These are phyloP conservation scores for Rutstroemia sp. DNA, from an alignment of 2,329 filamentous ascomycete species.

Conservation along the genomic window DNA sequence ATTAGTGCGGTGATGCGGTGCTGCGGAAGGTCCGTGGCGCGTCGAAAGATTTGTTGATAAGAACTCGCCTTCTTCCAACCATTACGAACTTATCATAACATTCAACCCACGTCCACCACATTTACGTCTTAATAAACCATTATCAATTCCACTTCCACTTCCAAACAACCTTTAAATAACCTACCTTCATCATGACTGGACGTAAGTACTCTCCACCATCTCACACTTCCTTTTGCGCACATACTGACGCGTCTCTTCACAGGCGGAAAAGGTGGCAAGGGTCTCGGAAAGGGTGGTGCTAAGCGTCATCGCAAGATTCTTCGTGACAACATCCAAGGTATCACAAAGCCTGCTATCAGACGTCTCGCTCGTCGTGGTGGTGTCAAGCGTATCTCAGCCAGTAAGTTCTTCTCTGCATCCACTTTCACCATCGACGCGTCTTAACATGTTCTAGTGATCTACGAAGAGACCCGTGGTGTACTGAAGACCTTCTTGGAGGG, in stretches of 20 bases:
- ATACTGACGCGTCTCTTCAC: slow-evolving; percentile 22
- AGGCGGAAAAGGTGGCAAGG: slow-evolving; percentile 68
- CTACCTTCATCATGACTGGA: slow-evolving; percentile 47
- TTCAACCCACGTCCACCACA: not conserved
- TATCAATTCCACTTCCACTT: not conserved
- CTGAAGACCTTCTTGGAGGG: slow-evolving; percentile 79
- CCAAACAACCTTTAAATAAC: slow-evolving; percentile 1
- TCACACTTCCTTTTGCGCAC: not conserved
- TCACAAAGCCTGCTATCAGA: slow-evolving; percentile 96
- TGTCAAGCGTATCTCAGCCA: slow-evolving; percentile 99
- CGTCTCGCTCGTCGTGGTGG: slow-evolving; percentile 98
- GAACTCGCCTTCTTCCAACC: slow-evolving; percentile 11
- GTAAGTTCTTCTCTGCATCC: slow-evolving; percentile 37
- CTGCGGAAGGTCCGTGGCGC: slow-evolving; percentile 19
- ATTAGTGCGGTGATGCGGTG: slow-evolving; percentile 20
- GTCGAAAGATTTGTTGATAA: slow-evolving; percentile 20
- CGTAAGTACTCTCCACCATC: slow-evolving; percentile 37
- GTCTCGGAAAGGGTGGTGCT: slow-evolving; percentile 94
- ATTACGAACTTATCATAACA: slow-evolving; percentile 10
- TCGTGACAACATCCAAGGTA: slow-evolving; percentile 99
- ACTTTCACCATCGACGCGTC: slow-evolving; percentile 23
- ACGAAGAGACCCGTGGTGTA: slow-evolving; percentile 75
- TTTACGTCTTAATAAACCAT: not conserved
- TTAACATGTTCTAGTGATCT: slow-evolving; percentile 52
- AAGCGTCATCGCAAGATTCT: slow-evolving; percentile 99